Percentiles rank a stretch among this genome's conserved stretches.
phyloP scores from a whole-genome alignment of 208 protist species.

The Trypanosoma theileri region DNA sequence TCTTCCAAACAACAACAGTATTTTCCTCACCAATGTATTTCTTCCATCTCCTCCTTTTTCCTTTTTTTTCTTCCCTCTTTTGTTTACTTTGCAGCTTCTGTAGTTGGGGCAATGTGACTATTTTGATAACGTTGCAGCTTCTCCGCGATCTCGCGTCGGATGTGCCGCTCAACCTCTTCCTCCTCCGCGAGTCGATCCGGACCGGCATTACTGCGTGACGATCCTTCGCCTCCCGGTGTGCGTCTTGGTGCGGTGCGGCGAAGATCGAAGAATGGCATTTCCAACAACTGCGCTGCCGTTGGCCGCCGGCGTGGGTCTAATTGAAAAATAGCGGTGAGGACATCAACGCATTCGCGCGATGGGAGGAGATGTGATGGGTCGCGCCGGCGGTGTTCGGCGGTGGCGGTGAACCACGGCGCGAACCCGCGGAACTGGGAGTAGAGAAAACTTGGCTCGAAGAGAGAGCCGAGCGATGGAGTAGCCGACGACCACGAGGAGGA shows the following conservation, averaged over 20 bases:
- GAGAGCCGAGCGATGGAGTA: conserved; percentile 25
- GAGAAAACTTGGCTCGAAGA: conserved; percentile 71
- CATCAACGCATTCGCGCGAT: conserved; percentile 63
- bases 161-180: conserved; percentile 20
- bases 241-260: neutral
- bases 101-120: conserved; percentile 32
- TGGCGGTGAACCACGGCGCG: conserved; percentile 62
- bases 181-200: neutral
- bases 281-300: conserved; percentile 69
- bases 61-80: neutral
- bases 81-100: neutral
- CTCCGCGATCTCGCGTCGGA: conserved; percentile 28
- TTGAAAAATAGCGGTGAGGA: conserved; percentile 73
- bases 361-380: conserved; percentile 45
- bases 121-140: conserved; percentile 27
- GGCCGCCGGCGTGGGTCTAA: conserved; percentile 68
- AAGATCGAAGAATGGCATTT: conserved; percentile 76
- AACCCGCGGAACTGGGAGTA: conserved; percentile 71
- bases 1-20: too few species aligned
- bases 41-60: neutral
- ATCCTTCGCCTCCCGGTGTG: neutral
- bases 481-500: conserved; percentile 23
- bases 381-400: conserved; percentile 48
- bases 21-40: too few species aligned
- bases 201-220: too few species aligned